Base-by-base conservation (phyloP, 129 eudicot species). In the Silybum marianum region DNA sequence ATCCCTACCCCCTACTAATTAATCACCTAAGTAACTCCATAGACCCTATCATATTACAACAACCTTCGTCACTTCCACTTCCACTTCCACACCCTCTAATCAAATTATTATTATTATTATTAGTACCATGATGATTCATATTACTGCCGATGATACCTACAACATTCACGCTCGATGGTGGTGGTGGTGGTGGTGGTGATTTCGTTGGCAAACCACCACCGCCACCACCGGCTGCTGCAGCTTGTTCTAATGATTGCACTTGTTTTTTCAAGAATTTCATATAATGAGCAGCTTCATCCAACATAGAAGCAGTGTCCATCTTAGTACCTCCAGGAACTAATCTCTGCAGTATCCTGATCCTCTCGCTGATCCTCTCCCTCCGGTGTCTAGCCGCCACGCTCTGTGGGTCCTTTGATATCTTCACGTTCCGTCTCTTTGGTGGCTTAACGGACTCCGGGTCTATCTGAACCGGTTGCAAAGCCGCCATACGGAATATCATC, bases 281-380 rank as follows among this genome's bases (percentile, higher is more conserved):
- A 71, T 95, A 95, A 81, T 96, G 93, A 46, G 91, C 86, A 70
- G 98, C 98, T 82, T 95, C 98, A 63, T 95, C 98, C 36, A 95
- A 85, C 98, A 95, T 95, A 7, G 98, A 92, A 2, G 98, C 98
- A 1, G 98, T 92, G 83, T 95, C 98, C 98, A 95, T 90, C 79
- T 95, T 95, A 0, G 94, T 95, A 2, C 98, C 98, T 0, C 98
- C 98, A 1, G 98, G 98, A 13, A 95, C 98, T 10, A 95, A 90
- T 67, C 97, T 83, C 69, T 95, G 98, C 48, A 95, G 84, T 69
- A 95, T 95, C 72, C 98, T 77, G 1, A 90, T 90, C 85, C 86
- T 75, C 82, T 90, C 89, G 39, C 93, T 90, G 40, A 90, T 90
- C 82, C 81, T 81, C 84, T 87, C 93, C 81, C 93, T 81, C 80